Conservation (phyloP, 768 basidiomycete genomes). For the Asterophora parasitica region DNA sequence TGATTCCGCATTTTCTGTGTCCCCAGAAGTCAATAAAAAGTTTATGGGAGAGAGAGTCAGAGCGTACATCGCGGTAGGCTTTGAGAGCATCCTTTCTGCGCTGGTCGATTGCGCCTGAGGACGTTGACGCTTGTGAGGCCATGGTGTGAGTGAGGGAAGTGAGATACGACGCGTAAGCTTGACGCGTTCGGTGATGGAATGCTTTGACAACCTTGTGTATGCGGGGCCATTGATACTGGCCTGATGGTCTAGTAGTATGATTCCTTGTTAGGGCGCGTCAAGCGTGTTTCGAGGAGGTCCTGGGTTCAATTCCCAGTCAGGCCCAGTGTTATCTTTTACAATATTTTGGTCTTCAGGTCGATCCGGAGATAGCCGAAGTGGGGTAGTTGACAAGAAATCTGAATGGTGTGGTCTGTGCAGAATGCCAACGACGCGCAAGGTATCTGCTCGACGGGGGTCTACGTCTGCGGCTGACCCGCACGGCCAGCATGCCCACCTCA, state of each 20-base stretch:
- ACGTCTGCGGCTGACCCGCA: conserved; percentile 65
- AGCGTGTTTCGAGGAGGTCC: conserved; percentile 15
- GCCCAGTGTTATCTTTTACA: conserved; percentile 9
- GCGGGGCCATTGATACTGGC: conserved; percentile 15
- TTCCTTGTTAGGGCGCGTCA: conserved; percentile 36
- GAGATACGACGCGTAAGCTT: conserved; percentile 25
- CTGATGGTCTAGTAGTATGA: conserved; percentile 41
- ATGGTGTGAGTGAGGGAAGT: conserved; percentile 21
- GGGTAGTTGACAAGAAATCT: too few relatives aligned
- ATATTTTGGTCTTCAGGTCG: too few relatives aligned
- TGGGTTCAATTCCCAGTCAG: conserved; percentile 17
- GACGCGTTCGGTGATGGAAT: conserved; percentile 3
- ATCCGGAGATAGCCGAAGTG: too few relatives aligned
- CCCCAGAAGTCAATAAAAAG: conserved; percentile 6
- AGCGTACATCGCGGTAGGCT: conserved; percentile 65
- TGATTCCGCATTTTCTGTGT: conserved; percentile 93
- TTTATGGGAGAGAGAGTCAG: background rate
- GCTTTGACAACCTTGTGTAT: too few relatives aligned
- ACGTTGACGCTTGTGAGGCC: conserved; percentile 48
- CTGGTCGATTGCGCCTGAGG: conserved; percentile 61
- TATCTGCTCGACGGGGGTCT: conserved; percentile 64
- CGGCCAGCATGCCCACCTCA: conserved; percentile 48
- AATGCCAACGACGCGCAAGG: conserved; percentile 11
- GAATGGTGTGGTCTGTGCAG: too few relatives aligned
- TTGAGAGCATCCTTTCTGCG: conserved; percentile 71